A percentile compares a stretch with the other conserved stretches of the same genome.
Evolutionary conservation across 2,329 filamentous ascomycete species (phyloP).

Genomic region (Berkeleyomyces rouxiae): DNA sequence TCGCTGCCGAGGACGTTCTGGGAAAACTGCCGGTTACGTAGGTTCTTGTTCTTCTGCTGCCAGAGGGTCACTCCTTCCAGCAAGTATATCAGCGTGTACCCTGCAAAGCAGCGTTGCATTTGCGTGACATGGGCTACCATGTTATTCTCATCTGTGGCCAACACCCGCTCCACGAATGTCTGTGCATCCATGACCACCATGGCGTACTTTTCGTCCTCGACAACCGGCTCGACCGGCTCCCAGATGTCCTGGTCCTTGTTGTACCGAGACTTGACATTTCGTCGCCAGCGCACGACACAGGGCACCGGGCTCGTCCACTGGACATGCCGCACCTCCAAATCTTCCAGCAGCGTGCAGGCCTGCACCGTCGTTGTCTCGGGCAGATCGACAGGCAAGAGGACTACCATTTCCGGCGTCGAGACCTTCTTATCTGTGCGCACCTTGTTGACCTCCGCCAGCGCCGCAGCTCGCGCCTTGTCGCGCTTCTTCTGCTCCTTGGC

Average conservation of each 20-base stretch:
- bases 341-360: conserved; percentile 32
- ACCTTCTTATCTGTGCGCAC: conserved; percentile 55
- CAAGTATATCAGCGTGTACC: conserved; percentile 46
- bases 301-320: conserved; percentile 30
- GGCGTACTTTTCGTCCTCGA: conserved; percentile 42
- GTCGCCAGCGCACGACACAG: conserved; percentile 48
- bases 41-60: conserved; percentile 51
- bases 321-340: conserved; percentile 31
- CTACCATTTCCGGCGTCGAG: conserved; percentile 60
- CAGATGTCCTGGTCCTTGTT: conserved; percentile 45
- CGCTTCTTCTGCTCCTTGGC: not conserved
- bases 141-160: conserved; percentile 24
- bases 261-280: conserved; percentile 48
- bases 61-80: conserved; percentile 52
- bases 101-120: conserved; percentile 37
- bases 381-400: conserved; percentile 47
- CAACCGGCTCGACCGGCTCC: conserved; percentile 40
- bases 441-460: conserved; percentile 58
- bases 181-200: conserved; percentile 45
- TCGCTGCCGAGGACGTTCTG: conserved; percentile 39
- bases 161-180: conserved; percentile 47
- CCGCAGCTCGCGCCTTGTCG: conserved; percentile 40
- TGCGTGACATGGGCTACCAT: not conserved
- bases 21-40: conserved; percentile 50
- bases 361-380: conserved; percentile 29